Evolutionary conservation across 306 rosid genomes (phyloP).

Genomic region (Cucumis sativus): Cucumber_9930_V3 NC_026658.2:7391501-7392000

Average conservation of each 20-base stretch:
- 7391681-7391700: slow-evolving; percentile 94
- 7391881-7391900: slow-evolving; percentile 79
- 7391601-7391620: slow-evolving; percentile 93
- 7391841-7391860: slow-evolving; percentile 94
- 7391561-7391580: slow-evolving; percentile 89
- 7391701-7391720: slow-evolving; percentile 90
- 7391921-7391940: slow-evolving; percentile 65
- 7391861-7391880: slow-evolving; percentile 42
- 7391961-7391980: slow-evolving; percentile 82
- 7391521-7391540: slow-evolving; percentile 79
- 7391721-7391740: slow-evolving; percentile 95
- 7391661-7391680: slow-evolving; percentile 96
- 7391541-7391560: slow-evolving; percentile 82
- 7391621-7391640: slow-evolving; percentile 88
- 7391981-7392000: slow-evolving; percentile 85
- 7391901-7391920: slow-evolving; percentile 76
- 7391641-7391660: slow-evolving; percentile 94
- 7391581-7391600: slow-evolving; percentile 82
- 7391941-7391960: slow-evolving; percentile 99
- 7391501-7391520: slow-evolving; percentile 51
- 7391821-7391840: slow-evolving; percentile 96
- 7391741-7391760: slow-evolving; percentile 86
- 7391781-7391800: slow-evolving; percentile 89
- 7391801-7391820: slow-evolving; percentile 98
- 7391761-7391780: slow-evolving; percentile 93